These are phyloP conservation scores for Collybia sordida DNA, from an alignment of 768 basidiomycete species.

Conservation along the genomic window DNA sequence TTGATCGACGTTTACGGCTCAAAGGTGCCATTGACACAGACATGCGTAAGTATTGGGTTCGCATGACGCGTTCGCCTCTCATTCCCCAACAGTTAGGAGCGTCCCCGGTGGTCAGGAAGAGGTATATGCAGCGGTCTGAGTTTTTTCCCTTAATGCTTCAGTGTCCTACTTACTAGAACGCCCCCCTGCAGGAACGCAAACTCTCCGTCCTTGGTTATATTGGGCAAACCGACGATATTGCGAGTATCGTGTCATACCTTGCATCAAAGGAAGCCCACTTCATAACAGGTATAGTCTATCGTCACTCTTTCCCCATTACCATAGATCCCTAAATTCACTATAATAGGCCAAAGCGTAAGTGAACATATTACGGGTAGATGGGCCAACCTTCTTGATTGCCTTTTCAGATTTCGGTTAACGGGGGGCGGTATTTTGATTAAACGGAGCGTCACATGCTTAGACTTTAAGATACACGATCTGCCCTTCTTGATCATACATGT, in stretches of 20 bases:
- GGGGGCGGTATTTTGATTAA: slow-evolving; percentile 1
- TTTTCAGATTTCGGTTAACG: slow-evolving; percentile 2
- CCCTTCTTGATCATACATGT: no score
- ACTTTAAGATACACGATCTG: no score
- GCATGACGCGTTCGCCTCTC: no score
- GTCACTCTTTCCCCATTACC: no score
- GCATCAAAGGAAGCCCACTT: slow-evolving; percentile 29
- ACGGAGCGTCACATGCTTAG: not conserved
- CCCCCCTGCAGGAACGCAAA: slow-evolving; percentile 1
- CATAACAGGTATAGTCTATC: slow-evolving; percentile 28
- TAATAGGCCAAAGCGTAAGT: no score
- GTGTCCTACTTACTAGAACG: not conserved
- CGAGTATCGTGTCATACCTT: slow-evolving; percentile 34
- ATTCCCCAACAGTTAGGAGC: no score
- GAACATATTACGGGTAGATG: no score
- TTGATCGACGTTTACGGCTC: not conserved
- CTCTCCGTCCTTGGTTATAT: slow-evolving; percentile 10
- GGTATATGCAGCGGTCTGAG: no score
- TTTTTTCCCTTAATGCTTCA: not conserved
- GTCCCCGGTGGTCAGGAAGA: no score
- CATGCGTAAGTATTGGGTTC: not conserved
- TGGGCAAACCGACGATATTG: slow-evolving; percentile 28
- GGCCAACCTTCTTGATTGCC: no score
- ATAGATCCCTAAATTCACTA: no score
- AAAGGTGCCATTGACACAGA: slow-evolving; percentile 7